Evolutionary conservation across 257 asterid species (phyloP).

Genomic region (Striga asiatica): DNA sequence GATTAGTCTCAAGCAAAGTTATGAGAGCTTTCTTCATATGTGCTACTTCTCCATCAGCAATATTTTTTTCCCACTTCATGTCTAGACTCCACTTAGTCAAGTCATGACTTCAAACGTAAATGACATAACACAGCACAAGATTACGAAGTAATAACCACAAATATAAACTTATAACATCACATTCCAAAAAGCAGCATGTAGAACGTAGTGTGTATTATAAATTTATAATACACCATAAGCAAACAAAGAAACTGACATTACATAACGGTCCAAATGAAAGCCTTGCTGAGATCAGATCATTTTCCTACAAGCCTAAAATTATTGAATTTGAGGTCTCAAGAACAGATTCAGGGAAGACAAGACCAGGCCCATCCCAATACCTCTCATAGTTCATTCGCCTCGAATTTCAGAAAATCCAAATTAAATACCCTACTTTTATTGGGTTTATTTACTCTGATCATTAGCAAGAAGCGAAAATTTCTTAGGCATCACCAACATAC

Average conservation of each 20-base stretch:
- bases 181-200: no score
- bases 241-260: background rate
- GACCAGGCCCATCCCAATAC: background rate
- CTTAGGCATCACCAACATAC: constrained; percentile 43
- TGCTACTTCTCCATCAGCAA: no score
- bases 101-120: no score
- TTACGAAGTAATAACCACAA: no score
- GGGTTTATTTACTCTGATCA: background rate
- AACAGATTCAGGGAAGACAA: no score
- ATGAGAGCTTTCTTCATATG: no score
- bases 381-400: background rate
- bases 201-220: no score
- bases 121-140: no score
- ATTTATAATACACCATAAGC: background rate
- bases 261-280: background rate
- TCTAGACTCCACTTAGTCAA: no score
- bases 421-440: background rate
- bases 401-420: constrained; percentile 3
- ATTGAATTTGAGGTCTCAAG: constrained; percentile 15
- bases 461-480: constrained; percentile 2
- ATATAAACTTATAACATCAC: no score
- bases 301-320: background rate
- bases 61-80: no score
- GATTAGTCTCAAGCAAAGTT: no score
- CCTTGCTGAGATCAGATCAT: constrained; percentile 8